These are phyloP conservation scores for Ophiostoma angusticollis DNA, from an alignment of 2,329 filamentous ascomycete genomes.

Conservation along the genomic window DNA sequence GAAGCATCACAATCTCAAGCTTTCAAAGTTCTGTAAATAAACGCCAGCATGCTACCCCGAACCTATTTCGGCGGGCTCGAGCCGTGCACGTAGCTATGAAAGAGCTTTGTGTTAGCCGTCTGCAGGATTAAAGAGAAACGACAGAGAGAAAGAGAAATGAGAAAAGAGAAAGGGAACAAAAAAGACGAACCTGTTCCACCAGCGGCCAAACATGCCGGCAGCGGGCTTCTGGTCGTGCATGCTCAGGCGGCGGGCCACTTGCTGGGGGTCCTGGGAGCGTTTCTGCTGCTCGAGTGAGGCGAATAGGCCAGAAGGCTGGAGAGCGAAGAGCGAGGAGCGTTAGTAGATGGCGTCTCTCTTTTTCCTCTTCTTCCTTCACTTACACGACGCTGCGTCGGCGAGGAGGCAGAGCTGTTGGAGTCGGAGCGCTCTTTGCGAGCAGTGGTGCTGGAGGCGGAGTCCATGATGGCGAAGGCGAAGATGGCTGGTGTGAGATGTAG, in stretches of 20 bases:
- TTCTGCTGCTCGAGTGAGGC: slow-evolving; percentile 39
- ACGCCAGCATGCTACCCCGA: too few relatives aligned
- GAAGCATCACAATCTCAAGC: not conserved
- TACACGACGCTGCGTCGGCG: slow-evolving; percentile 14
- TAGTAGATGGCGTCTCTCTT: not conserved
- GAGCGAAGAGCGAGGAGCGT: not conserved
- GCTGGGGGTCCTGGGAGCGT: slow-evolving; percentile 29
- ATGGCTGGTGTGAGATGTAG: not conserved
- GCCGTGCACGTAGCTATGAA: not conserved
- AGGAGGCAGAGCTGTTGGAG: slow-evolving; percentile 15
- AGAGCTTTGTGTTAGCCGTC: not conserved
- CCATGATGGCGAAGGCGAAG: too few relatives aligned
- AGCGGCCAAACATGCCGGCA: slow-evolving; percentile 37
- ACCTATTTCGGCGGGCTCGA: not conserved
- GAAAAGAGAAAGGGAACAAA: not conserved
- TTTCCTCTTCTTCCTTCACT: not conserved
- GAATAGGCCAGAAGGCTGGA: slow-evolving; percentile 30
- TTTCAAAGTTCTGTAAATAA: too few relatives aligned
- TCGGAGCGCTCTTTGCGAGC: slow-evolving; percentile 16
- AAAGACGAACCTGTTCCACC: slow-evolving; percentile 44
- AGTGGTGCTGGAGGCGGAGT: slow-evolving; percentile 6
- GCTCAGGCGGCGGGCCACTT: slow-evolving; percentile 38
- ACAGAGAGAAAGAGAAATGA: not conserved
- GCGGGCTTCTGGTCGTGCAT: slow-evolving; percentile 39
- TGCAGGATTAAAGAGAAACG: not conserved